Conservation (phyloP, 192 early-diverging fungal genomes). For the Linnemannia elongata region DNA sequence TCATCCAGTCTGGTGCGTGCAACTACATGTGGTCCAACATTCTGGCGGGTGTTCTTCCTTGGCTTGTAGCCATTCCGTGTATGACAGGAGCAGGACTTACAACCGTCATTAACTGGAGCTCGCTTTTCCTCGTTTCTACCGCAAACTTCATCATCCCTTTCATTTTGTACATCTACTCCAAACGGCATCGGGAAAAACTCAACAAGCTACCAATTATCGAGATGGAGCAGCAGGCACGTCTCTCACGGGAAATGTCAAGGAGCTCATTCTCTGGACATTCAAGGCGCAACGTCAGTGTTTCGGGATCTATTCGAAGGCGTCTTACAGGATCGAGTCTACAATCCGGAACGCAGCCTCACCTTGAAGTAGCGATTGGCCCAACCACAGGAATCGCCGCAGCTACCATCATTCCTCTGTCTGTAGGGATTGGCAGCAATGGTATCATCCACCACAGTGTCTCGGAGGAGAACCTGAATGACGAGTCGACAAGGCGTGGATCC, state of each 20-base stretch:
- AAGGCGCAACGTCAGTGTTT: slow-evolving; percentile 10
- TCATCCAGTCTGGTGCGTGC: slow-evolving; percentile 69
- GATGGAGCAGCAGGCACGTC: slow-evolving; percentile 20
- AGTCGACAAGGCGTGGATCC: not conserved
- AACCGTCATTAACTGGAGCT: slow-evolving; percentile 74
- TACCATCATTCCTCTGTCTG: slow-evolving; percentile 23
- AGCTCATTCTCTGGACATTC: slow-evolving; percentile 30
- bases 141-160: slow-evolving; percentile 79
- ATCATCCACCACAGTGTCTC: slow-evolving; percentile 9
- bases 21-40: slow-evolving; percentile 40
- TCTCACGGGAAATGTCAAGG: slow-evolving; percentile 26
- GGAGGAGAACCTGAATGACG: slow-evolving; percentile 16
- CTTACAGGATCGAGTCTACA: slow-evolving; percentile 21
- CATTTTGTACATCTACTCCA: slow-evolving; percentile 71
- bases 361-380: slow-evolving; percentile 21
- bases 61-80: slow-evolving; percentile 74
- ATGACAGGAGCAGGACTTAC: slow-evolving; percentile 74
- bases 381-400: slow-evolving; percentile 23
- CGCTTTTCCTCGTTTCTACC: slow-evolving; percentile 73
- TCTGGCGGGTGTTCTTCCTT: slow-evolving; percentile 70
- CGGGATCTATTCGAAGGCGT: slow-evolving; percentile 36
- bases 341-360: slow-evolving; percentile 14
- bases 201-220: slow-evolving; percentile 12
- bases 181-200: slow-evolving; percentile 43
- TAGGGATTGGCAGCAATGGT: slow-evolving; percentile 23